Percentiles rank a stretch among this genome's conserved stretches.
phyloP scores from a whole-genome alignment of 352 stramenopile genomes.

The Phytopythium kandeliae region DNA sequence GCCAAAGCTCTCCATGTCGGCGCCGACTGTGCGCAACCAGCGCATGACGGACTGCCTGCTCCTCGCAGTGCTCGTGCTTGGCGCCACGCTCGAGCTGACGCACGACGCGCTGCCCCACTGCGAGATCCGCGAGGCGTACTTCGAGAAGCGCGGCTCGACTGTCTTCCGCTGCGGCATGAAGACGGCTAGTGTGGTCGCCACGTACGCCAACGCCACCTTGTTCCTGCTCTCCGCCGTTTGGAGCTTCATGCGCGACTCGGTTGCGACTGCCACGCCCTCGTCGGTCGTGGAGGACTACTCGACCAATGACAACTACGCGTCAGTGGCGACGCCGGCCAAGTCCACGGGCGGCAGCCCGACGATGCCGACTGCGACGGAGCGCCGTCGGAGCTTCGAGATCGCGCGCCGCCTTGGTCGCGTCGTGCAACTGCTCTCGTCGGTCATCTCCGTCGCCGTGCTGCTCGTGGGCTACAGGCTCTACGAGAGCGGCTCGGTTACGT shows the following conservation, averaged over 20 bases:
- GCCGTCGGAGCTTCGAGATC: background rate
- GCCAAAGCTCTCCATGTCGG: constrained; percentile 7
- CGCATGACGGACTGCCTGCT: constrained; percentile 15
- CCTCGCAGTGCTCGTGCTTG: constrained; percentile 10
- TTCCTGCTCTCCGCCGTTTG: constrained; percentile 13
- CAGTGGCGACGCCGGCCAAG: constrained; percentile 4
- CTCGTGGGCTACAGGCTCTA: constrained; percentile 9
- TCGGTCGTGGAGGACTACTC: background rate
- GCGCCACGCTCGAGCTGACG: constrained; percentile 14
- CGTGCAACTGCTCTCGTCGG: constrained; percentile 4
- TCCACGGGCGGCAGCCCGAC: no score
- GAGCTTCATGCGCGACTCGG: constrained; percentile 11
- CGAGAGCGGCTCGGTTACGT: constrained; percentile 5
- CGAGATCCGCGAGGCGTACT: constrained; percentile 13
- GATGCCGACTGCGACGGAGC: background rate
- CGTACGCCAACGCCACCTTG: constrained; percentile 19
- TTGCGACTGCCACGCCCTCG: background rate
- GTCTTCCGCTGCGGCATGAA: constrained; percentile 28
- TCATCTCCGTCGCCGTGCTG: background rate
- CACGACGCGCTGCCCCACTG: constrained; percentile 10
- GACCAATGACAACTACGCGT: background rate
- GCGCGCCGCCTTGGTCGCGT: background rate
- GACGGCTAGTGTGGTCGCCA: constrained; percentile 17
- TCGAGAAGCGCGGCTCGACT: constrained; percentile 13
- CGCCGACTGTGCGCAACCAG: constrained; percentile 11